A percentile compares a stretch with the other conserved stretches of the same genome.
Evolutionary conservation across 2,329 filamentous ascomycete species (phyloP).

Genomic region (Ophiocordyceps camponoti-rufipedis): DNA sequence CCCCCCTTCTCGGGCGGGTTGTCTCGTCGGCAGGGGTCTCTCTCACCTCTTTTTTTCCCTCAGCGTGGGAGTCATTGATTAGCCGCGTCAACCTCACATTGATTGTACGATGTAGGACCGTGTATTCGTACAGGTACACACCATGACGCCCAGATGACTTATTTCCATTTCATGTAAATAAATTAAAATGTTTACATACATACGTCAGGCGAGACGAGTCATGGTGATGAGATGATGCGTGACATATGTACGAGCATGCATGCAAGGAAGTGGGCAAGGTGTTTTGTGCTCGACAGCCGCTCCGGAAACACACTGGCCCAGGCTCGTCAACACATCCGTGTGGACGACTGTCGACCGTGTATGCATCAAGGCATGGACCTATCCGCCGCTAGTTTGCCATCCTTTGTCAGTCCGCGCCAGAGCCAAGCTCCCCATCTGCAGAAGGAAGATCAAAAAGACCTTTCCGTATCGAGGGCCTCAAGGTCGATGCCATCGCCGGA

Average conservation of each 20-base stretch:
- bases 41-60: not conserved
- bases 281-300: not conserved
- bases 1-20: not conserved
- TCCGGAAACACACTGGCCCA: too few relatives aligned
- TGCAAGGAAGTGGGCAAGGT: not conserved
- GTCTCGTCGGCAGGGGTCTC: not conserved
- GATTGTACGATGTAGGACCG: too few relatives aligned
- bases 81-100: not conserved
- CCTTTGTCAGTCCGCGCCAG: not conserved
- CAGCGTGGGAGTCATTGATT: not conserved
- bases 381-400: not conserved
- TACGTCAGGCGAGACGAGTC: not conserved
- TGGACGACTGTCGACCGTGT: not conserved
- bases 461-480: not conserved
- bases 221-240: too few relatives aligned
- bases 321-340: not conserved
- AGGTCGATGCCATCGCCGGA: not conserved
- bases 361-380: not conserved
- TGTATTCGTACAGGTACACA: too few relatives aligned
- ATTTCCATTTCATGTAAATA: too few relatives aligned
- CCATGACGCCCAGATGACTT: too few relatives aligned
- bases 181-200: too few relatives aligned
- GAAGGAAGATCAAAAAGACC: not conserved
- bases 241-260: not conserved
- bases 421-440: not conserved